A percentile compares a stretch with the other conserved stretches of the same genome.
These are phyloP conservation scores for Gentiana dahurica DNA, from an alignment of 257 asterid species.

Conservation along the genomic window DNA sequence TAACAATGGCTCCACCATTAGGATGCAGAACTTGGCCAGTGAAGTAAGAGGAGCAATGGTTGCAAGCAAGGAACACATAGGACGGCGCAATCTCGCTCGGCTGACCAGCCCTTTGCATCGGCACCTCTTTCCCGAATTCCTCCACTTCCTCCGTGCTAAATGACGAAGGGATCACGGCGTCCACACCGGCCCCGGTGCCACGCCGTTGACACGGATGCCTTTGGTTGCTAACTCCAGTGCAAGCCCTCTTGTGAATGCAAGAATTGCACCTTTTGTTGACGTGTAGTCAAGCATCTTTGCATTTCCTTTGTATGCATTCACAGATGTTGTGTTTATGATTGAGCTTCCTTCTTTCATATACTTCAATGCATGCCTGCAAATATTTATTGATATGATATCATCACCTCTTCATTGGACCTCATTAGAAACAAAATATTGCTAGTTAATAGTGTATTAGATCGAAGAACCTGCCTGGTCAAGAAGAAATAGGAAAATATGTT, in stretches of 20 bases:
- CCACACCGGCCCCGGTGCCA: constrained; percentile 81
- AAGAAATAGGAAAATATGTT: constrained; percentile 52
- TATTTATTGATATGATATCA: background rate
- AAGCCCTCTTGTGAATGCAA: constrained; percentile 61
- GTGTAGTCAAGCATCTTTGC: constrained; percentile 53
- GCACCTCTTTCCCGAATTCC: constrained; percentile 42
- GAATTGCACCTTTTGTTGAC: constrained; percentile 64
- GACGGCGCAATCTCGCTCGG: constrained; percentile 66
- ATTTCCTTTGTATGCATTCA: constrained; percentile 56
- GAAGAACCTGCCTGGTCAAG: constrained; percentile 22
- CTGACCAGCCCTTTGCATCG: constrained; percentile 78
- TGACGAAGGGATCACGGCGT: constrained; percentile 64
- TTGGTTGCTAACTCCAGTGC: constrained; percentile 37
- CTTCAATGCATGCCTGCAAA: constrained; percentile 51
- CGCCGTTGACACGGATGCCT: constrained; percentile 66
- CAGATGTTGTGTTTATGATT: constrained; percentile 63
- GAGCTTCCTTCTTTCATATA: constrained; percentile 62
- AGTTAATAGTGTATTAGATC: too few relatives aligned
- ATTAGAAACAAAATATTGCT: too few relatives aligned
- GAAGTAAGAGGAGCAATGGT: constrained; percentile 50
- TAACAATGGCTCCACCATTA: constrained; percentile 59
- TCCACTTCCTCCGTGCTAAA: constrained; percentile 37
- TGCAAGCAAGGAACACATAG: constrained; percentile 56
- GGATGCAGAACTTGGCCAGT: constrained; percentile 72
- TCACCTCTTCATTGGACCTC: too few relatives aligned